Conservation (phyloP, 1,284 basidiomycete genomes). For the Somion occarium region DNA sequence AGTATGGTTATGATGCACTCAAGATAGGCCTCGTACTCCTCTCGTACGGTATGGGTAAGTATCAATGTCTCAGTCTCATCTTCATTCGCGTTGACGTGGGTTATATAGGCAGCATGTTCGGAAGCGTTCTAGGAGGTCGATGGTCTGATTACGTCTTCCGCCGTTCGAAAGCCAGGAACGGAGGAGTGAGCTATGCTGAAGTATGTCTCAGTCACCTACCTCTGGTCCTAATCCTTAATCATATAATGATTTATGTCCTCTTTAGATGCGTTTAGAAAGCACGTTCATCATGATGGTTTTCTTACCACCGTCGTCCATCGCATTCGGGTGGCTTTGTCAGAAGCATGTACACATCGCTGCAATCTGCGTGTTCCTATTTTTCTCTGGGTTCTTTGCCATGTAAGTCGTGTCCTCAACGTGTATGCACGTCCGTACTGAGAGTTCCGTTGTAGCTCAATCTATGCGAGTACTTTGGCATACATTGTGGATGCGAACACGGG, state of each 20-base stretch:
- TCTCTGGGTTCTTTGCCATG: slow-evolving; percentile 69
- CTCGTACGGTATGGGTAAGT: slow-evolving; percentile 64
- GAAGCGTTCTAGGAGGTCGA: slow-evolving; percentile 72
- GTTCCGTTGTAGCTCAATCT: slow-evolving; percentile 16
- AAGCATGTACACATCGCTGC: slow-evolving; percentile 59
- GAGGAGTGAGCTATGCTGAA: slow-evolving; percentile 63
- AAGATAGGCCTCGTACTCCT: slow-evolving; percentile 75
- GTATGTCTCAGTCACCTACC: slow-evolving; percentile 33
- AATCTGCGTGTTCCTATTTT: slow-evolving; percentile 59
- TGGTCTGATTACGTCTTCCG: slow-evolving; percentile 68
- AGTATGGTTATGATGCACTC: slow-evolving; percentile 69
- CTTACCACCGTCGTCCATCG: slow-evolving; percentile 56
- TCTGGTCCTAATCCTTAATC: neutral
- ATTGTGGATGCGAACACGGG: slow-evolving; percentile 77
- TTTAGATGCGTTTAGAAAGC: slow-evolving; percentile 69
- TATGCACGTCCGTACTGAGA: neutral
- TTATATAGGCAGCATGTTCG: slow-evolving; percentile 53
- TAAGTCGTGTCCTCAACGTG: slow-evolving; percentile 29
- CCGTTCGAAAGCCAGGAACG: slow-evolving; percentile 52
- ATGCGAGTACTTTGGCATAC: slow-evolving; percentile 63
- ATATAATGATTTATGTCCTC: slow-evolving; percentile 25
- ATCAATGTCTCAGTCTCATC: slow-evolving; percentile 6
- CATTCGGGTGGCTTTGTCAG: slow-evolving; percentile 75
- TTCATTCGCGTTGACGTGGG: neutral
- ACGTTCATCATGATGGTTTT: slow-evolving; percentile 50